phyloP scores from a whole-genome alignment of 2,329 filamentous ascomycete species.

The Claviceps lovelessii region DNA sequence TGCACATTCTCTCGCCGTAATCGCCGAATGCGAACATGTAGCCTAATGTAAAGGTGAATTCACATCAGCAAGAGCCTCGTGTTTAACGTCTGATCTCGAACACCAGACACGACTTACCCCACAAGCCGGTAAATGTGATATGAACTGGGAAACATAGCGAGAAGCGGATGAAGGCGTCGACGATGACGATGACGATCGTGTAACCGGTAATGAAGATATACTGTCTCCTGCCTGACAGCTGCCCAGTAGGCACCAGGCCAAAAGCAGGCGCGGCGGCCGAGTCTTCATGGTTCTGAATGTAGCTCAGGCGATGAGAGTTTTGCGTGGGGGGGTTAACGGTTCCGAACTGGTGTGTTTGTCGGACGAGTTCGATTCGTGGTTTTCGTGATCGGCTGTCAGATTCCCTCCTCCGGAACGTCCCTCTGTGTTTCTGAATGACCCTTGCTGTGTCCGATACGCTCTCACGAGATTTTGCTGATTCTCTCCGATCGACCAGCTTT shows the following conservation, averaged over 20 bases:
- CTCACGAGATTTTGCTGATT: not conserved
- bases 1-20: not conserved
- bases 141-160: not conserved
- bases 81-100: not conserved
- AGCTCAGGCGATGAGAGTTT: not conserved
- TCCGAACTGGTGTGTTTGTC: too few relatives aligned
- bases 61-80: not conserved
- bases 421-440: not conserved
- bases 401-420: not conserved
- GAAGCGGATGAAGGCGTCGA: not conserved
- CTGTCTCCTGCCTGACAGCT: not conserved
- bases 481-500: not conserved
- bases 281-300: not conserved
- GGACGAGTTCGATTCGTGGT: not conserved
- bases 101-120: slow-evolving; percentile 1
- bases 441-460: not conserved
- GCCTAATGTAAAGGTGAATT: not conserved
- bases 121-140: not conserved
- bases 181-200: not conserved
- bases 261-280: not conserved
- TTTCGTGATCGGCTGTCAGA: not conserved
- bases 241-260: not conserved
- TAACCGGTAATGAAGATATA: not conserved
- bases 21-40: not conserved
- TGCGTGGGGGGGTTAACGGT: not conserved